phyloP scores from a whole-genome alignment of 75 land plant genomes.

The Sequoia sempervirens region DNA sequence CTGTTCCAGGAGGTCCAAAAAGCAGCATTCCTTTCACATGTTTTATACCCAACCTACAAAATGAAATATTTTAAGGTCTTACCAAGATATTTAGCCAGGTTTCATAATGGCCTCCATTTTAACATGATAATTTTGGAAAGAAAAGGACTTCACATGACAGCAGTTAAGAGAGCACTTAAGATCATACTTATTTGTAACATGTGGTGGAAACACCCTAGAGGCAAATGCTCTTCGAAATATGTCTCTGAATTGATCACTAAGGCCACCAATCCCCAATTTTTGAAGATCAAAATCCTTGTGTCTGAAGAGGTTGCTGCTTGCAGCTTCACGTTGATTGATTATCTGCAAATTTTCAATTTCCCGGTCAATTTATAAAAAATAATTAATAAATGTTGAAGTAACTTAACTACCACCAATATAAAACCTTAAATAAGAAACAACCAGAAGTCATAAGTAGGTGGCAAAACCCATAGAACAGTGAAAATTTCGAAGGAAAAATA shows the following conservation, averaged over 20 bases:
- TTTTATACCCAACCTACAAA: conserved; percentile 83
- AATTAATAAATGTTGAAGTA: background rate
- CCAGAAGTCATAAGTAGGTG: background rate
- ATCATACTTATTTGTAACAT: conserved; percentile 74
- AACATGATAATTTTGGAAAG: background rate
- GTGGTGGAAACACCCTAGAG: conserved; percentile 94
- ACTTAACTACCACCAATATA: background rate
- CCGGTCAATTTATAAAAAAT: background rate
- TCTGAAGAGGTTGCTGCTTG: conserved; percentile 79
- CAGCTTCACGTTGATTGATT: conserved; percentile 84
- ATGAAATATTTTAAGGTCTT: conserved; percentile 1
- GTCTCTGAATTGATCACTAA: conserved; percentile 82
- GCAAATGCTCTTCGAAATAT: conserved; percentile 99
- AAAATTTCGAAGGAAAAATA: background rate
- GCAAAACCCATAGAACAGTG: background rate
- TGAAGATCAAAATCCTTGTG: conserved; percentile 91
- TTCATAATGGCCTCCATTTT: background rate
- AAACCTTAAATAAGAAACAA: background rate
- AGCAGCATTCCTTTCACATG: conserved; percentile 98
- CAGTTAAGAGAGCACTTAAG: background rate
- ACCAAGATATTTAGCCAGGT: background rate
- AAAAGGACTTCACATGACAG: background rate
- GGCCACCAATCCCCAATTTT: conserved; percentile 91
- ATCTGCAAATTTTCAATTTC: conserved; percentile 44
- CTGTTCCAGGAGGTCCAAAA: conserved; percentile 98